These are phyloP conservation scores for Daldinia eschscholtzii DNA, from an alignment of 2,329 filamentous ascomycete species.

Conservation along the genomic window DNA sequence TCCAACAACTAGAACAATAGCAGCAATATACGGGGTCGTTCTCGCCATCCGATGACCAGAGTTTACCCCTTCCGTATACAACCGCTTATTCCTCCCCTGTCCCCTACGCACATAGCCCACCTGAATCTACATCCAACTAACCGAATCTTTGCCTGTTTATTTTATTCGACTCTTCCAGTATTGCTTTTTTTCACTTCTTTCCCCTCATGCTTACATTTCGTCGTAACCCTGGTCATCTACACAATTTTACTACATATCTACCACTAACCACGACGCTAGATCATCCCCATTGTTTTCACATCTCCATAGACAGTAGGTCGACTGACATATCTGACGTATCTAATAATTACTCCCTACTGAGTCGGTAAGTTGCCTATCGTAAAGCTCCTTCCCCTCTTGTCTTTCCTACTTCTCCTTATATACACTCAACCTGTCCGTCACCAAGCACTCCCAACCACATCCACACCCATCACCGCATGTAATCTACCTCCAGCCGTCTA, in stretches of 20 bases:
- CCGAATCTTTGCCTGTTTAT: not conserved
- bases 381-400: not conserved
- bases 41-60: not conserved
- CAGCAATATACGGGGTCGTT: not conserved
- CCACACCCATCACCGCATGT: not conserved
- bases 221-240: not conserved
- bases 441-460: not conserved
- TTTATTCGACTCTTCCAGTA: not conserved
- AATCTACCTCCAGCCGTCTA: no score
- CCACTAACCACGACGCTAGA: not conserved
- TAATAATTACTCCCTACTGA: not conserved
- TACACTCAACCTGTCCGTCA: not conserved
- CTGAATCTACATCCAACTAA: not conserved
- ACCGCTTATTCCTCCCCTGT: not conserved
- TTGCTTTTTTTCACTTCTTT: not conserved
- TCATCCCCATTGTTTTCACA: not conserved
- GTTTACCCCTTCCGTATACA: not conserved
- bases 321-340: not conserved
- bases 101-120: not conserved
- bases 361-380: not conserved
- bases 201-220: not conserved
- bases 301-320: not conserved
- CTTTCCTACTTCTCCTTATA: not conserved
- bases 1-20: not conserved
- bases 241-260: not conserved